phyloP scores from a whole-genome alignment of 2,329 filamentous ascomycete species.

The Aspergillus phoenicis region DNA sequence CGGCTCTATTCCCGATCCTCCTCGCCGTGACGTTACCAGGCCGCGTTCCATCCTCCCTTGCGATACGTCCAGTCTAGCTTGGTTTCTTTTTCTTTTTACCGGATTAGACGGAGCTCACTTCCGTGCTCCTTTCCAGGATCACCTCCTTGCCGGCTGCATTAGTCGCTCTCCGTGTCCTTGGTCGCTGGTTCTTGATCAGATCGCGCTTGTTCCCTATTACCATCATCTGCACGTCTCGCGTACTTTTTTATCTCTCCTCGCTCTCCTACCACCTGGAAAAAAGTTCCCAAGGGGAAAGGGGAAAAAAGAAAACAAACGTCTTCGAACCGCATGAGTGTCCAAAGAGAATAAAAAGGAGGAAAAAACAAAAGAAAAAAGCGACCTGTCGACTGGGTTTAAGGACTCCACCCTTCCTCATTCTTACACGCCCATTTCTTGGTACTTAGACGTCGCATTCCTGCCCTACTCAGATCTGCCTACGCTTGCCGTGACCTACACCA shows the following conservation, averaged over 20 bases:
- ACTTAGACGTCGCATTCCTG: constrained; percentile 31
- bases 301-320: constrained; percentile 8
- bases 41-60: constrained; percentile 26
- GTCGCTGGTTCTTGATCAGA: constrained; percentile 22
- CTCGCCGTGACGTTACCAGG: constrained; percentile 24
- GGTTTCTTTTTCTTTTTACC: constrained; percentile 18
- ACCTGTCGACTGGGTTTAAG: constrained; percentile 23
- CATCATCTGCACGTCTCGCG: constrained; percentile 19
- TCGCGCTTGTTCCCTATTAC: constrained; percentile 19
- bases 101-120: constrained; percentile 26
- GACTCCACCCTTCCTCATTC: constrained; percentile 24
- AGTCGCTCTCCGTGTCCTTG: constrained; percentile 26
- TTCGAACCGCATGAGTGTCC: constrained; percentile 13
- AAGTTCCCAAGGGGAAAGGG: constrained; percentile 8
- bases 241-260: constrained; percentile 2
- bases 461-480: constrained; percentile 27
- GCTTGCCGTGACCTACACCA: constrained; percentile 20
- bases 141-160: constrained; percentile 39
- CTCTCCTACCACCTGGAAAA: constrained; percentile 13
- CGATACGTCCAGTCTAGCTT: constrained; percentile 23
- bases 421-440: constrained; percentile 21
- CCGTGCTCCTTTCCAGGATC: constrained; percentile 35
- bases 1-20: constrained; percentile 15
- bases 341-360: constrained; percentile 12
- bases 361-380: constrained; percentile 16